phyloP scores from a whole-genome alignment of 371 early-diverging fungal genomes.

The Mucor velutinosus region DNA sequence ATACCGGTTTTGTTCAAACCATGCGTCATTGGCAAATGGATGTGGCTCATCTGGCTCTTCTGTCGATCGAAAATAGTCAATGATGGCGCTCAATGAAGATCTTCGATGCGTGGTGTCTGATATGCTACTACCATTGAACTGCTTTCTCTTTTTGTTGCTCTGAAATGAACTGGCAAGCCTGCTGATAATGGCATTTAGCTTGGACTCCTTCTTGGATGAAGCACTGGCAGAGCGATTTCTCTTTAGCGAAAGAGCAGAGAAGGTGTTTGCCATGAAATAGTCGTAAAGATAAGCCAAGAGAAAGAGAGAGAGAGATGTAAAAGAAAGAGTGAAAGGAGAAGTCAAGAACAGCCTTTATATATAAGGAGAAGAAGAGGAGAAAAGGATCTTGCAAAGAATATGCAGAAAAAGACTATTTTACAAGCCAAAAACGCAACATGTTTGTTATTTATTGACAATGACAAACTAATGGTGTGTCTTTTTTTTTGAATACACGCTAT shows the following conservation, averaged over 20 bases:
- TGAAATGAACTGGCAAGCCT: constrained; percentile 15
- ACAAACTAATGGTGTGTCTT: background rate
- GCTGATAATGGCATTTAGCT: constrained; percentile 8
- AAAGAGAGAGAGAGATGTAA: background rate
- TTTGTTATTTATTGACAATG: constrained; percentile 3
- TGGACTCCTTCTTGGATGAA: constrained; percentile 9
- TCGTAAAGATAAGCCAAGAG: background rate
- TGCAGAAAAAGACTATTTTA: constrained; percentile 14
- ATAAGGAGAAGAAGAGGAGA: constrained; percentile 3
- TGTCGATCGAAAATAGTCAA: constrained; percentile 18
- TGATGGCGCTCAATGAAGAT: constrained; percentile 6
- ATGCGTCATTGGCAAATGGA: constrained; percentile 17
- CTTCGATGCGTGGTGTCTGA: background rate
- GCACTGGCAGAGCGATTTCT: constrained; percentile 15
- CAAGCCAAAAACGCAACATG: constrained; percentile 1
- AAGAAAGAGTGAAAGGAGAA: background rate
- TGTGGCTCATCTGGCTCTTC: constrained; percentile 1
- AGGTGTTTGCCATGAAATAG: constrained; percentile 15
- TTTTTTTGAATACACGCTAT: background rate
- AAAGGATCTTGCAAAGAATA: constrained; percentile 9
- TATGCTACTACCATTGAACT: background rate
- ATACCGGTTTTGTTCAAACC: constrained; percentile 25
- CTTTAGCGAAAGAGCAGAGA: constrained; percentile 22
- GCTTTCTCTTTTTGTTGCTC: constrained; percentile 9
- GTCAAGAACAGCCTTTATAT: background rate